These are phyloP conservation scores for Botryotinia globosa DNA, from an alignment of 2,329 filamentous ascomycete species.

Conservation along the genomic window DNA sequence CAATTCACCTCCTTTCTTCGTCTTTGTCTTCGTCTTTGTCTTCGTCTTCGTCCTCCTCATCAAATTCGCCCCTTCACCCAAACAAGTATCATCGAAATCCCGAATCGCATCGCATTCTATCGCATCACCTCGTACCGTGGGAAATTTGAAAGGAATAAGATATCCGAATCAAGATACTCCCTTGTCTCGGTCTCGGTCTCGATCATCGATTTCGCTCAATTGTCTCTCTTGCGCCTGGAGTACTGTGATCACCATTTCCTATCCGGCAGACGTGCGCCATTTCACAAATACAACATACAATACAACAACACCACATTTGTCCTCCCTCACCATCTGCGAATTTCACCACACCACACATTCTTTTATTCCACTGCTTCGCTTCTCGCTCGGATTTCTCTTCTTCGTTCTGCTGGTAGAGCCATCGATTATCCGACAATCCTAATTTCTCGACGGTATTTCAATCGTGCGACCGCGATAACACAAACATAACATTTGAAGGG, in stretches of 20 bases:
- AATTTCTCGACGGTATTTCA: neutral
- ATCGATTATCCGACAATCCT: neutral
- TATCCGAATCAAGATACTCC: neutral
- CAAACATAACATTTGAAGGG: neutral
- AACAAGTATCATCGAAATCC: conserved; percentile 1
- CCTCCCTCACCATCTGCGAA: neutral
- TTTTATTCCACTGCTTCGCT: conserved; percentile 6
- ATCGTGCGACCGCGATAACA: neutral
- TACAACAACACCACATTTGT: neutral
- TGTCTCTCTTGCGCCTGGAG: conserved; percentile 7
- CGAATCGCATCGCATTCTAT: neutral
- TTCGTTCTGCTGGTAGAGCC: neutral
- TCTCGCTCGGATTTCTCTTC: neutral
- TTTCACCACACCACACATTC: conserved; percentile 6
- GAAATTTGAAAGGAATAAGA: neutral
- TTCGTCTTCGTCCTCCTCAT: too few relatives aligned
- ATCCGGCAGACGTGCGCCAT: conserved; percentile 10
- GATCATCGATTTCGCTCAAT: neutral
- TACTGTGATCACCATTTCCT: conserved; percentile 2
- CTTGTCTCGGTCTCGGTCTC: neutral
- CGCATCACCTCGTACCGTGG: neutral
- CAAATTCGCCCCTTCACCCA: neutral
- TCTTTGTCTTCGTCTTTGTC: neutral
- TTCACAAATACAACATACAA: conserved; percentile 6
- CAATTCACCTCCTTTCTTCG: neutral